Conservation (phyloP, 805 yeast species). For the Yamadazyma phyllophila region DNA sequence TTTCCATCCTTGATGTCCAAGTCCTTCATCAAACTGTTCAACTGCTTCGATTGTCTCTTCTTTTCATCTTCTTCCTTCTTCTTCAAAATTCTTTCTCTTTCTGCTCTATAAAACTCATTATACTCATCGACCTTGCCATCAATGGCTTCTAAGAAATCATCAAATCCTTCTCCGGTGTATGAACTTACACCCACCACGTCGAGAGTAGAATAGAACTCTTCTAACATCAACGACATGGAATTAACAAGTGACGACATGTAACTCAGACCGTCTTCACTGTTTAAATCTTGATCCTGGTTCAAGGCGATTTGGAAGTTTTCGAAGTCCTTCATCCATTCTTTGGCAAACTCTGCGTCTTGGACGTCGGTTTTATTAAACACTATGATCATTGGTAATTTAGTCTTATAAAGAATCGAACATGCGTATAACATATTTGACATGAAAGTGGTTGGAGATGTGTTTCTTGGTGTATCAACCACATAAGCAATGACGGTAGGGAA, state of each 20-base stretch:
- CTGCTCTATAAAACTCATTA: slow-evolving; percentile 76
- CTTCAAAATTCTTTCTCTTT: slow-evolving; percentile 76
- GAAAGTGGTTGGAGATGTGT: slow-evolving; percentile 91
- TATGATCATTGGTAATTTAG: slow-evolving; percentile 93
- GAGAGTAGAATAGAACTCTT: slow-evolving; percentile 89
- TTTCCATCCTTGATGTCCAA: slow-evolving; percentile 58
- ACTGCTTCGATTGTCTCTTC: slow-evolving; percentile 64
- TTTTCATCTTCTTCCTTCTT: slow-evolving; percentile 76
- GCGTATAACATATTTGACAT: slow-evolving; percentile 99
- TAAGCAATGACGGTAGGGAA: slow-evolving; percentile 96
- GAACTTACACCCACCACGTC: slow-evolving; percentile 94
- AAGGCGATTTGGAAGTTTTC: slow-evolving; percentile 85
- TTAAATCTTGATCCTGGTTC: slow-evolving; percentile 61
- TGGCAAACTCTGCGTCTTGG: slow-evolving; percentile 78
- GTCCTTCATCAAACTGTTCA: slow-evolving; percentile 79
- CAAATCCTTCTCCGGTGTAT: slow-evolving; percentile 91
- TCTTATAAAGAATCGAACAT: slow-evolving; percentile 92
- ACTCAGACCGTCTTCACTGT: slow-evolving; percentile 66
- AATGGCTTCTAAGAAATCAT: slow-evolving; percentile 81
- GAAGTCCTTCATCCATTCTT: slow-evolving; percentile 97
- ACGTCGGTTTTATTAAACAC: slow-evolving; percentile 96
- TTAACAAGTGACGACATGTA: slow-evolving; percentile 93
- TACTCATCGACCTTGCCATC: slow-evolving; percentile 87
- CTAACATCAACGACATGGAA: slow-evolving; percentile 93
- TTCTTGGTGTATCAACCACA: slow-evolving; percentile 94